Conservation (phyloP, 176 grass and related monocot genomes). For the Aechmea fasciata region DNA sequence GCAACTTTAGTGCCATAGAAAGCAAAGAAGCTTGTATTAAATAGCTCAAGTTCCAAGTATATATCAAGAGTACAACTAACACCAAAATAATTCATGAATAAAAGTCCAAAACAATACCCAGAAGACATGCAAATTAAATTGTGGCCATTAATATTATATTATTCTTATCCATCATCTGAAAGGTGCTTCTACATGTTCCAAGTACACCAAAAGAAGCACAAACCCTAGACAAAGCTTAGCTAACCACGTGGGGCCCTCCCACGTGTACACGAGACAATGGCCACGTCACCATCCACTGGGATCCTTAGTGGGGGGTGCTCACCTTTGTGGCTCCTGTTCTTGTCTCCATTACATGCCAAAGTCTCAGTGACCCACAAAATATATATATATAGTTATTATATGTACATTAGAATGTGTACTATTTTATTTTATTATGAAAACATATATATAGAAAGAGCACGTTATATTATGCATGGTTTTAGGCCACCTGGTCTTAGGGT, state of each 20-base stretch:
- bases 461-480: conserved; percentile 1
- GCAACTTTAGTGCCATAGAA: too few species aligned
- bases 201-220: conserved; percentile 3
- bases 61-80: background rate
- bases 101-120: conserved; percentile 25
- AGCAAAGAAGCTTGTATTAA: too few species aligned
- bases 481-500: conserved; percentile 44
- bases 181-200: background rate
- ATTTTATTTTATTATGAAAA: too few species aligned
- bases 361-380: background rate
- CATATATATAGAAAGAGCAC: too few species aligned
- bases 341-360: conserved; percentile 50
- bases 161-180: background rate
- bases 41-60: conserved; percentile 1
- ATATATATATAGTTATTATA: background rate
- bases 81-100: conserved; percentile 2
- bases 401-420: too few species aligned
- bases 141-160: background rate
- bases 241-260: conserved; percentile 13
- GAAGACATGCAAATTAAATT: conserved; percentile 41
- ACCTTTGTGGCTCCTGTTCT: conserved; percentile 32
- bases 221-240: conserved; percentile 20
- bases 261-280: conserved; percentile 30
- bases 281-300: conserved; percentile 32
- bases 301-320: conserved; percentile 29